These are phyloP conservation scores for Rutidosis leptorrhynchoides DNA, from an alignment of 129 eudicot species.

Conservation along the genomic window DNA sequence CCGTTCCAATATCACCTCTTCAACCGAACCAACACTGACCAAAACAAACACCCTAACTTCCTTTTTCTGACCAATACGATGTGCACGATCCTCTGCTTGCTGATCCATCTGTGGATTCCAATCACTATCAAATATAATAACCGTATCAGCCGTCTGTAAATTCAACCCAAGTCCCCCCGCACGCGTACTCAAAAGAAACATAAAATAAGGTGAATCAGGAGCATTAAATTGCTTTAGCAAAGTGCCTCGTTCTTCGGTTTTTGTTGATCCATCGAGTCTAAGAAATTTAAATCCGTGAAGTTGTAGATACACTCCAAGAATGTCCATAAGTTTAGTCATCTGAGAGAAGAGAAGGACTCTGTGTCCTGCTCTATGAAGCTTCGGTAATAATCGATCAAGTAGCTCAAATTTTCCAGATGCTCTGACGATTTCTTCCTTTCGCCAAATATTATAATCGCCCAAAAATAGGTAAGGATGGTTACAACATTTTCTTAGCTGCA, in stretches of 20 bases:
- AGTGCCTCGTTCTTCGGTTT: constrained; percentile 79
- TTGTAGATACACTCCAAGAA: constrained; percentile 72
- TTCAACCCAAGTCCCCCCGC: constrained; percentile 98
- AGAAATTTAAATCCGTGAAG: constrained; percentile 74
- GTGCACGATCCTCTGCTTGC: constrained; percentile 98
- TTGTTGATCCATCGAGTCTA: constrained; percentile 92
- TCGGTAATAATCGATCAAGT: constrained; percentile 88
- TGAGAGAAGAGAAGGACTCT: constrained; percentile 93
- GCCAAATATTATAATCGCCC: constrained; percentile 67
- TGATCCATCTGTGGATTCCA: constrained; percentile 99
- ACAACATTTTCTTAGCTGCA: constrained; percentile 97
- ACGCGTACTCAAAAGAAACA: constrained; percentile 91
- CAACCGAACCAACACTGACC: constrained; percentile 94
- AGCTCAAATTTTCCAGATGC: constrained; percentile 96
- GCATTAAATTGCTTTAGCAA: constrained; percentile 75
- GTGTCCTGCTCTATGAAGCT: constrained; percentile 77
- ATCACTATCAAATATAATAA: constrained; percentile 92
- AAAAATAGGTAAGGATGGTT: constrained; percentile 90
- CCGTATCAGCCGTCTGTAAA: constrained; percentile 97
- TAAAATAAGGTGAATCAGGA: constrained; percentile 88
- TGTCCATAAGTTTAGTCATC: constrained; percentile 89
- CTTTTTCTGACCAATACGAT: constrained; percentile 95
- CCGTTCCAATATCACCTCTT: constrained; percentile 93
- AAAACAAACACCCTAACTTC: constrained; percentile 89
- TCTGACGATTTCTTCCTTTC: constrained; percentile 72